phyloP scores from a whole-genome alignment of 345 rosid species.

The Cardiospermum halicacabum region DNA sequence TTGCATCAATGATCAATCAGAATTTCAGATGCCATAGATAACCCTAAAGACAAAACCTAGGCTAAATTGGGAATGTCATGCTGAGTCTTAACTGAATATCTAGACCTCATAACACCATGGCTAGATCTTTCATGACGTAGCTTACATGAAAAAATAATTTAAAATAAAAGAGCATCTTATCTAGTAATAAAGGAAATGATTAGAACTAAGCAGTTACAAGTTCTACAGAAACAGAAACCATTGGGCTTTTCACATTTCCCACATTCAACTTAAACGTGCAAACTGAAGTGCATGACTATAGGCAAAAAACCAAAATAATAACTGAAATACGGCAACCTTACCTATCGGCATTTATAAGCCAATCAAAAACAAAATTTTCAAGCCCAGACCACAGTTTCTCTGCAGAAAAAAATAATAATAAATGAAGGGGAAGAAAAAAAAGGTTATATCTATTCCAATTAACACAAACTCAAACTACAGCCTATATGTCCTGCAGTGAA shows the following conservation, averaged over 20 bases:
- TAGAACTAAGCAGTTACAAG: not conserved
- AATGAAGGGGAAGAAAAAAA: no score
- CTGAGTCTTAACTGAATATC: not conserved
- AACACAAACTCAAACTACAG: slow-evolving; percentile 18
- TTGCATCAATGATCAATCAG: slow-evolving; percentile 5
- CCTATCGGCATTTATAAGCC: slow-evolving; percentile 99
- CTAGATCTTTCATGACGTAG: not conserved
- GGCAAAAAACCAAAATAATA: slow-evolving; percentile 9
- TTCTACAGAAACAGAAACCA: slow-evolving; percentile 2
- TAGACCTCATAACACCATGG: not conserved
- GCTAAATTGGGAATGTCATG: not conserved
- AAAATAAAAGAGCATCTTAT: not conserved
- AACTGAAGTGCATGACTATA: slow-evolving; percentile 8
- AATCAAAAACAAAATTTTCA: slow-evolving; percentile 96
- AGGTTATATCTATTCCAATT: slow-evolving; percentile 1
- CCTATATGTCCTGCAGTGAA: slow-evolving; percentile 19
- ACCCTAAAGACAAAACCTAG: no score
- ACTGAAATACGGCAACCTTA: slow-evolving; percentile 24
- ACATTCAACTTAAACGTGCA: slow-evolving; percentile 3
- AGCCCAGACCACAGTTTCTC: slow-evolving; percentile 99
- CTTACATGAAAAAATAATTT: not conserved
- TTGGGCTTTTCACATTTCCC: not conserved
- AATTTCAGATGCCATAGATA: not conserved
- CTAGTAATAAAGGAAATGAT: not conserved
- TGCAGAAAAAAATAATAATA: slow-evolving; percentile 45